These are phyloP conservation scores for Hibiscus tridactylites DNA, from an alignment of 345 rosid species.

Conservation along the genomic window DNA sequence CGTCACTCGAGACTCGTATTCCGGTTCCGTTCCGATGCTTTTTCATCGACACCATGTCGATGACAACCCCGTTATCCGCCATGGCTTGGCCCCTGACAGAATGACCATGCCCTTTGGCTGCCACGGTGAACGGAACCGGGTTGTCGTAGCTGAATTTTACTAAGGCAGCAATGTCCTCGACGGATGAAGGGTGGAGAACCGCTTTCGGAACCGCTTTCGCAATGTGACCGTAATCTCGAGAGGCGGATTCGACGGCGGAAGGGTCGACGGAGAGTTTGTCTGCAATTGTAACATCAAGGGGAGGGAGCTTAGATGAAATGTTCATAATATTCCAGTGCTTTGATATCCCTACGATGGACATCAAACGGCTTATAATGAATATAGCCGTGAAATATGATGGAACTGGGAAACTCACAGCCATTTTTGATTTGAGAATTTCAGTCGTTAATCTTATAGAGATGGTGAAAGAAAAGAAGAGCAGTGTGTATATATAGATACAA, in stretches of 20 bases:
- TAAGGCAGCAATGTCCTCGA: constrained; percentile 37
- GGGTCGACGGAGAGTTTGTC: constrained; percentile 35
- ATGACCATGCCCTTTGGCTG: constrained; percentile 83
- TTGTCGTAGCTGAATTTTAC: constrained; percentile 33
- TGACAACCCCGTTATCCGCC: constrained; percentile 54
- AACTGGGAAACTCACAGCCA: constrained; percentile 24
- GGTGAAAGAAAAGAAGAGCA: neutral
- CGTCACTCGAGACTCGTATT: constrained; percentile 17
- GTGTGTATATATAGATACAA: neutral
- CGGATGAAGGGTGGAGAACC: constrained; percentile 57
- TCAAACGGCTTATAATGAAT: constrained; percentile 23
- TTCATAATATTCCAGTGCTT: constrained; percentile 2
- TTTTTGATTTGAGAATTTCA: constrained; percentile 9
- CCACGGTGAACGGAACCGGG: constrained; percentile 36
- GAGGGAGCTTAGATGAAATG: constrained; percentile 9
- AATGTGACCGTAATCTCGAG: constrained; percentile 65
- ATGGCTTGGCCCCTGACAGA: constrained; percentile 71
- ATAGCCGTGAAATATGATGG: constrained; percentile 19
- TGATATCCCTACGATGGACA: constrained; percentile 22
- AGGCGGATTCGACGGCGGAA: constrained; percentile 32
- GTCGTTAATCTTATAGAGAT: neutral
- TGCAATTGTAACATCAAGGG: constrained; percentile 15
- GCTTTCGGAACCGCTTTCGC: constrained; percentile 42
- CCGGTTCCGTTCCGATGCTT: constrained; percentile 19
- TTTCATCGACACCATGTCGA: constrained; percentile 55